A percentile compares a stretch with the other conserved stretches of the same genome.
Evolutionary conservation across 441 rosid genomes (phyloP).

Genomic region (Manihot esculenta): DNA sequence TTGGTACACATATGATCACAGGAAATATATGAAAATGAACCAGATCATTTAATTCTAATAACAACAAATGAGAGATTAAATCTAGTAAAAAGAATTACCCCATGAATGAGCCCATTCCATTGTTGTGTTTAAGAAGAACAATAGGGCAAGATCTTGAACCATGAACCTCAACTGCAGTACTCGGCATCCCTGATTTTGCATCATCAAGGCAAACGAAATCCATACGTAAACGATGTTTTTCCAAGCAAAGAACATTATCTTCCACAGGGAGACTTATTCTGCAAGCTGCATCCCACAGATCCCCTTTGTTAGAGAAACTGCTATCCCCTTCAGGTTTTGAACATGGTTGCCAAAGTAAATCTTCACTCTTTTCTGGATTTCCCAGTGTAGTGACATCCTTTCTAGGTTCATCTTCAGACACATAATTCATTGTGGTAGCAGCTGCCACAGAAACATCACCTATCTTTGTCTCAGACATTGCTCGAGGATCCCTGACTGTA

Average conservation of each 20-base stretch:
- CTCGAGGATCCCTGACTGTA: constrained; percentile 64
- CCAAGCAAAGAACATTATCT: constrained; percentile 60
- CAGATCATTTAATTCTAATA: neutral
- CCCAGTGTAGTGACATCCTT: constrained; percentile 22
- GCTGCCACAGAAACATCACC: constrained; percentile 30
- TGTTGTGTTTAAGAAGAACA: constrained; percentile 61
- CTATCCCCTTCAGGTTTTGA: constrained; percentile 33
- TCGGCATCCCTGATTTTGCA: constrained; percentile 29
- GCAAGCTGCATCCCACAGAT: constrained; percentile 60
- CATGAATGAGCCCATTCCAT: constrained; percentile 29
- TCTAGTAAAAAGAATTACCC: constrained; percentile 48
- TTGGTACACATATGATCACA: neutral
- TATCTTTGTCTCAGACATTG: constrained; percentile 28
- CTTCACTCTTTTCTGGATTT: constrained; percentile 26
- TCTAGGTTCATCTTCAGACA: constrained; percentile 30
- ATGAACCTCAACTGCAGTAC: constrained; percentile 37
- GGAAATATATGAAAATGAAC: neutral
- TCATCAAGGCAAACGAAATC: constrained; percentile 56
- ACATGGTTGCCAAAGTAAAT: constrained; percentile 13
- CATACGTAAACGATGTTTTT: constrained; percentile 54
- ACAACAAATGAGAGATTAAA: neutral
- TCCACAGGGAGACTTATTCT: constrained; percentile 57
- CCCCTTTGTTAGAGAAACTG: constrained; percentile 24
- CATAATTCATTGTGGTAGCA: constrained; percentile 23
- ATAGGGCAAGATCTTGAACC: constrained; percentile 61